Evolutionary conservation across 306 rosid species (phyloP), one percentile per base, ranked within the genome.

Genomic region (Adenanthera pavonina): DNA sequence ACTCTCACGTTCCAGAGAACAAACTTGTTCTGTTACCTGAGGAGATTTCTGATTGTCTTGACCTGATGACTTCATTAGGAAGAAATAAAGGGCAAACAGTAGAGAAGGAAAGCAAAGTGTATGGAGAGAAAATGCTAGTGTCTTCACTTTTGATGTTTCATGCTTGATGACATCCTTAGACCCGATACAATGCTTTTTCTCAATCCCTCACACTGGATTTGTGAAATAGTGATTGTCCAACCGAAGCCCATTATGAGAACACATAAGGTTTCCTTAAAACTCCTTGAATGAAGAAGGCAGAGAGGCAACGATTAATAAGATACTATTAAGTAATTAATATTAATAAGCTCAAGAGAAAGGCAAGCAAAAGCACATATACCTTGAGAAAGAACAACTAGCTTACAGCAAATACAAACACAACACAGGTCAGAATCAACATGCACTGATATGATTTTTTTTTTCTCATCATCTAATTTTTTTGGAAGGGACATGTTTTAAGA

Each of bases 121-220:
- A 25, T 1, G 30, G 30, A 25, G 1, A 25, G 30, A 25, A 25
- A 25, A 25, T 25, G 30, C 30, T 25, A 25, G 30, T 25, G 30
- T 25, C 30, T 25, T 25, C 30, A 25, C 30, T 43, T 68, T 69
- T 69, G 47, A 78, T 15, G 54, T 14, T 64, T 83, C 60, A 19
- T 38, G 36, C 75, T 49, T 36, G 13, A 79, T 78, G 46, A 78
- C 76, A 44, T 62, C 6, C 44, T 44, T 38, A 40, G 3, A 43
- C 51, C 14, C 43, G 33, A 73, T 3, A 69, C 15, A 49, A 8
- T 46, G 33, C 4, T 65, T 35, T 72, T 36, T 62, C 30, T 60
- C 47, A 16, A 30, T 49, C 30, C 65, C 74, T 77, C 62, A 52
- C 61, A 71, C 57, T 8, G 9, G 72, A 77, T 9, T 51, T 9